Conservation (phyloP, 257 asterid genomes). For the Fraxinus pennsylvanica region DNA sequence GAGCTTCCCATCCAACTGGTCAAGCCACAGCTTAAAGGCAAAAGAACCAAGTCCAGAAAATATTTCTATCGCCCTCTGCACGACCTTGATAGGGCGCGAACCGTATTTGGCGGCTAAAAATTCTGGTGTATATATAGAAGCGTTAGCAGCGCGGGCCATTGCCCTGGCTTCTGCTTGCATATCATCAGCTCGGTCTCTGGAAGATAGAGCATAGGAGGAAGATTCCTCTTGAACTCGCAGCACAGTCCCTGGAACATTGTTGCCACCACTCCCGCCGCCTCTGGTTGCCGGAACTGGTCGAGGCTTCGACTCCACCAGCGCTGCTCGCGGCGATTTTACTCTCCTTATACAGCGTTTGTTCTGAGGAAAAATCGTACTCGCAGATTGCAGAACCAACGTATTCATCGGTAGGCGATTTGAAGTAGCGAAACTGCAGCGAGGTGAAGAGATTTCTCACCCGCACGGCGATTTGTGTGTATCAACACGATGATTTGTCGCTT, state of each 20-base stretch:
- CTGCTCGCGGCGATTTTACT: constrained; percentile 43
- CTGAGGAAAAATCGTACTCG: neutral
- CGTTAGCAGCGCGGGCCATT: constrained; percentile 82
- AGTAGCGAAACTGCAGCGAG: neutral
- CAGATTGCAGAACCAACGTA: neutral
- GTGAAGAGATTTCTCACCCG: neutral
- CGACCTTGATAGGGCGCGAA: constrained; percentile 74
- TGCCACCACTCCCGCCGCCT: constrained; percentile 38
- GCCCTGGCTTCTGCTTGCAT: constrained; percentile 96
- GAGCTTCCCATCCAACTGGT: constrained; percentile 54
- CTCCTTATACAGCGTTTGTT: neutral
- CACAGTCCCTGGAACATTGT: constrained; percentile 25
- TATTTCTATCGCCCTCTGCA: constrained; percentile 71
- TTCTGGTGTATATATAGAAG: constrained; percentile 71
- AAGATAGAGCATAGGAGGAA: constrained; percentile 22
- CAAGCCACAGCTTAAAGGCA: constrained; percentile 74
- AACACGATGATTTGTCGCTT: neutral
- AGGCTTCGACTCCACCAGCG: constrained; percentile 77
- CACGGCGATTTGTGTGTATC: neutral
- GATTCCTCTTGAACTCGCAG: constrained; percentile 29
- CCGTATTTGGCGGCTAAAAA: constrained; percentile 59
- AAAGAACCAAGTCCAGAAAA: constrained; percentile 71
- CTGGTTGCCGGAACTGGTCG: constrained; percentile 44
- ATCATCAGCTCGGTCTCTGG: constrained; percentile 81
- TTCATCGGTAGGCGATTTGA: neutral